Evolutionary conservation across 345 rosid species (phyloP).

Genomic region (Eucalyptus melliodora): DNA sequence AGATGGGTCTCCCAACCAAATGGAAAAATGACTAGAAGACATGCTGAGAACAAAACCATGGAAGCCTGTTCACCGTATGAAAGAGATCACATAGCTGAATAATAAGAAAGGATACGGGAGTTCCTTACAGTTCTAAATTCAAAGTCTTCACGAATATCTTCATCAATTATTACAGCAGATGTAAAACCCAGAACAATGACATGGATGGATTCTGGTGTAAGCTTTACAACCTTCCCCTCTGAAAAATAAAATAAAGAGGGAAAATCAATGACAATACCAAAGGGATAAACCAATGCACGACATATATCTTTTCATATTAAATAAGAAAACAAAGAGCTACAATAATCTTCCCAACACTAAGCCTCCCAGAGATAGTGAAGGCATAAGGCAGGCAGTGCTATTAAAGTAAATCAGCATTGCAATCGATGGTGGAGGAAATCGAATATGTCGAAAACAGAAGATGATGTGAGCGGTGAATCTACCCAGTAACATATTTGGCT

Average conservation of each 20-base stretch:
- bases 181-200: slow-evolving; percentile 74
- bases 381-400: background rate
- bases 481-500: slow-evolving; percentile 66
- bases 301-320: background rate
- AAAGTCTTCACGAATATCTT: slow-evolving; percentile 67
- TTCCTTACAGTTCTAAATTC: slow-evolving; percentile 31
- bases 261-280: background rate
- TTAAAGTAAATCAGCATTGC: background rate
- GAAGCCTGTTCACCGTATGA: background rate
- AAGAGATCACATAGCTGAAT: background rate
- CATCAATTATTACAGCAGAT: slow-evolving; percentile 49
- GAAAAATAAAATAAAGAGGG: background rate
- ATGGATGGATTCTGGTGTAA: slow-evolving; percentile 63
- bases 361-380: background rate
- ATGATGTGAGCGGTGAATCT: background rate
- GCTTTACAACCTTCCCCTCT: slow-evolving; percentile 73
- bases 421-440: background rate
- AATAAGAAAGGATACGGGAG: background rate
- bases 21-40: background rate
- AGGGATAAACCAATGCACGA: background rate
- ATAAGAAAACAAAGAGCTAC: background rate
- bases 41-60: background rate
- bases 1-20: background rate
- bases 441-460: background rate
- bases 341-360: background rate